These are phyloP conservation scores for Leucoagaricus sp. DNA, from an alignment of 1,284 basidiomycete genomes.

Conservation along the genomic window DNA sequence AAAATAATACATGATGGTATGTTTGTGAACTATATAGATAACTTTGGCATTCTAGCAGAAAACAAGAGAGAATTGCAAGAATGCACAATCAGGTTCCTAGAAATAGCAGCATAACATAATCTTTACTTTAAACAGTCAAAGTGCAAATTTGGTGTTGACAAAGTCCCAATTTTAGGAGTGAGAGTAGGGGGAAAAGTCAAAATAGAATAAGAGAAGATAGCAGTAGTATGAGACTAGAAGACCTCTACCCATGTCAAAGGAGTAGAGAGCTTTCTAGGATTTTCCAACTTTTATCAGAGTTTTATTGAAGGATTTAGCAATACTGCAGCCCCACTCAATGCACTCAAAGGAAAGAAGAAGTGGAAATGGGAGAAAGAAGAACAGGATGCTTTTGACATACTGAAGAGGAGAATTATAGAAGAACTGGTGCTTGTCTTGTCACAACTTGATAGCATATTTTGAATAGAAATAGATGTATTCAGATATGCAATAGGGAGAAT, in stretches of 20 bases:
- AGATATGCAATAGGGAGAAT: slow-evolving; percentile 2
- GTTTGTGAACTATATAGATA: no score
- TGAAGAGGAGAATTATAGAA: slow-evolving; percentile 20
- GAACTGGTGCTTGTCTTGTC: not conserved
- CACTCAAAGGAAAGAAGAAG: not conserved
- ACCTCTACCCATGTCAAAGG: slow-evolving; percentile 22
- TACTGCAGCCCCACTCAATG: slow-evolving; percentile 21
- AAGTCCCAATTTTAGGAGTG: slow-evolving; percentile 8
- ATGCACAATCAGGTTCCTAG: no score
- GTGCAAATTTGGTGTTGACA: slow-evolving; percentile 2
- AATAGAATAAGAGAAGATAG: slow-evolving; percentile 21
- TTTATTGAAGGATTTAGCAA: slow-evolving; percentile 41
- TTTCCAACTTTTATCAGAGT: slow-evolving; percentile 17
- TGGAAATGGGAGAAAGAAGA: slow-evolving; percentile 2
- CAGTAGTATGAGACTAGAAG: no score
- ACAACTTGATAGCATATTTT: not conserved
- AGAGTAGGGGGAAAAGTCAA: slow-evolving; percentile 10
- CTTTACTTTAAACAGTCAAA: slow-evolving; percentile 8
- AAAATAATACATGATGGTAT: not conserved
- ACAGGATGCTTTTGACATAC: slow-evolving; percentile 13
- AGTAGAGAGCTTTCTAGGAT: slow-evolving; percentile 1
- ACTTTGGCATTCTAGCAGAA: not conserved
- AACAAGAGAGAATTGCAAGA: not conserved
- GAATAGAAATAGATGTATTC: not conserved
- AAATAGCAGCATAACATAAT: no score